Evolutionary conservation across 768 basidiomycete genomes (phyloP), one percentile per base, ranked within the genome.

Genomic region (Suillus discolor): DNA sequence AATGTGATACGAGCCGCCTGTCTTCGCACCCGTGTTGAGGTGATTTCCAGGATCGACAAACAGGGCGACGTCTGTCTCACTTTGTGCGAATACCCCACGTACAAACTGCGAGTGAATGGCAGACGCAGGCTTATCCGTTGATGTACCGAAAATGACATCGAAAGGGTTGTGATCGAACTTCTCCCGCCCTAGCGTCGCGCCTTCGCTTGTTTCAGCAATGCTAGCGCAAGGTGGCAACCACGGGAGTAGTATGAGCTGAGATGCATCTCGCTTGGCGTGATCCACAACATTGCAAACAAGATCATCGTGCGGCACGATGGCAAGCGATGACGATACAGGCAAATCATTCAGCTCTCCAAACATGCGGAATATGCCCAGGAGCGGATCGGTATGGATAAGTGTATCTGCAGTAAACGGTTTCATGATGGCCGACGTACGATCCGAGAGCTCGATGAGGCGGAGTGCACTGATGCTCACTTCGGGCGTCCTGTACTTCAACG

Each of bases 361-460:
- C 77, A 89, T 92, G 44, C 86, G 82, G 80, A 90, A 93, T 61
- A 93, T 87, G 25, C 84, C 83, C 0, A 93, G 83, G 6, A 94
- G 73, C 0, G 93, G 89, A 68, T 95, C 93, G 3, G 87, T 87
- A 63, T 83, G 86, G 23, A 93, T 79, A 44, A 95, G 79, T 1
- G 87, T 82, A 54, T 94, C 90, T 0, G 87, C 84, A 2, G 76
- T 83, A 60, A 93, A 86, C 73, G 86, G 84, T 65, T 83, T 84
- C 84, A 91, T 88, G 70, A 90, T 84, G 1, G 85, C 85, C 11
- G 84, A 86, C 1, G 86, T 85, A 38, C 90, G 85, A 64, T 89
- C 88, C 0, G 88, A 87, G 28, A 90, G 81, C 75, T 97, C 96
- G 67, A 98, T 90, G 18, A 99, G 84, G 7, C 96, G 89, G 8